A percentile compares a stretch with the other conserved stretches of the same genome.
Conservation (phyloP, 306 rosid genomes). For the Prosopis cineraria region DNA sequence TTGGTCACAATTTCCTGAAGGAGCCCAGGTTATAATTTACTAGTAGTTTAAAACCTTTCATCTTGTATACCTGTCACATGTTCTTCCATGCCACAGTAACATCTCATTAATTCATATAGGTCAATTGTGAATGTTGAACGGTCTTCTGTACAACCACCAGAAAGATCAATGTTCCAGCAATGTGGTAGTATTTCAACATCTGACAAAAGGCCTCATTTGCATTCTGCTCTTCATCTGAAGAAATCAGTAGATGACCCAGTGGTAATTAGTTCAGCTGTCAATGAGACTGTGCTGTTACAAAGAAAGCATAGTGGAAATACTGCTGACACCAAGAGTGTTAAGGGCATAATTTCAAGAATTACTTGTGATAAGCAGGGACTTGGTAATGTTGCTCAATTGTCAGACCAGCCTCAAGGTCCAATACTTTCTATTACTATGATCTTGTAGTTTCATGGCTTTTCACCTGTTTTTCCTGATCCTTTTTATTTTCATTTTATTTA, state of each 20-base stretch:
- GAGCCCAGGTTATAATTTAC: conserved; percentile 61
- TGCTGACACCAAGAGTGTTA: conserved; percentile 33
- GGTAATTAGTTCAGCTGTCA: conserved; percentile 33
- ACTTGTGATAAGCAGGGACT: conserved; percentile 37
- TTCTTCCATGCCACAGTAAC: conserved; percentile 17
- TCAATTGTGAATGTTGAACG: conserved; percentile 43
- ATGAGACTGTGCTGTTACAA: conserved; percentile 27
- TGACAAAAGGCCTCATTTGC: conserved; percentile 39
- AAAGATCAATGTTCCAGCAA: conserved; percentile 36
- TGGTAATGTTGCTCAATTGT: conserved; percentile 39
- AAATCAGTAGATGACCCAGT: conserved; percentile 40
- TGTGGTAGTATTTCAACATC: conserved; percentile 34
- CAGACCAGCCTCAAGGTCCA: conserved; percentile 62
- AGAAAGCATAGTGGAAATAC: conserved; percentile 37
- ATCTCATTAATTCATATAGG: conserved; percentile 46
- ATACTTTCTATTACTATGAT: conserved; percentile 25
- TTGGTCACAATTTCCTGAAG: conserved; percentile 67
- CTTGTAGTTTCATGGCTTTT: conserved; percentile 30
- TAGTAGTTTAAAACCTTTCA: background rate
- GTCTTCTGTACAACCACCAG: conserved; percentile 39
- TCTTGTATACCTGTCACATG: conserved; percentile 16
- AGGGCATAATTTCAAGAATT: conserved; percentile 39
- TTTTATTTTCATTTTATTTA: conserved; percentile 34
- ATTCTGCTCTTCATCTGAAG: conserved; percentile 35
- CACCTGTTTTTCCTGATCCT: conserved; percentile 17